Base-by-base conservation (phyloP, 148 eudicot genomes). In the Heliamphora exappendiculata region DNA sequence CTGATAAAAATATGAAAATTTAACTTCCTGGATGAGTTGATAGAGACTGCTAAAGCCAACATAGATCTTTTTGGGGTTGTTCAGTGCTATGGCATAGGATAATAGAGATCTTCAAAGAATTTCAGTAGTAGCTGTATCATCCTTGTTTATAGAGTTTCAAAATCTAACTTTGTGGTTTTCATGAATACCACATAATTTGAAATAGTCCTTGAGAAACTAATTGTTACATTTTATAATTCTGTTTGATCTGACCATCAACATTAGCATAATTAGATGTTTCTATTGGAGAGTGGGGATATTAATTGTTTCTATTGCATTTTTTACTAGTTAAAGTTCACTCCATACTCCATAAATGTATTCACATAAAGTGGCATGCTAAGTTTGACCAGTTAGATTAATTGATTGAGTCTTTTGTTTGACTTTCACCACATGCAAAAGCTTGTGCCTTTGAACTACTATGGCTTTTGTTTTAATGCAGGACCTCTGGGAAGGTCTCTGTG, bases 401-500 rank as follows among this genome's bases (percentile, higher is more conserved):
- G 36, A n/a, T n/a, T n/a, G n/a, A n/a, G n/a, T n/a, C n/a, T 22
- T 39, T 33, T 29, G 50, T 44, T 39, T 60, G 42, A 12, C 28
- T 42, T 74, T 44, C 24, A 31, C 24, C 33, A 10, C 20, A 16
- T 44, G 68, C 29, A 31, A 31, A 63, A 49, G 74, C 26, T 41
- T 50, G 59, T 70, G 37, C 8, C 13, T 19, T 59, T 16, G 19
- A 74, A 9, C 50, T 29, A 42, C 60, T 24, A 13, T 54, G 42
- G 29, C 41, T 44, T 44, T 42, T 17, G 17, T 60, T 42, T 44
- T 74, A 24, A 42, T 60, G 77, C 68, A 59, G 69, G 69, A 42
- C 14, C 12, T 44, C 37, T 44, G 14, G 51, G 31, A 74, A 74
- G 57, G 44, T 45, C 28, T 29, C 4, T 58, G 22, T 57, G 53